Evolutionary conservation across 495 filamentous ascomycete species (phyloP).

Genomic region (Wilcoxina mikolae): DNA sequence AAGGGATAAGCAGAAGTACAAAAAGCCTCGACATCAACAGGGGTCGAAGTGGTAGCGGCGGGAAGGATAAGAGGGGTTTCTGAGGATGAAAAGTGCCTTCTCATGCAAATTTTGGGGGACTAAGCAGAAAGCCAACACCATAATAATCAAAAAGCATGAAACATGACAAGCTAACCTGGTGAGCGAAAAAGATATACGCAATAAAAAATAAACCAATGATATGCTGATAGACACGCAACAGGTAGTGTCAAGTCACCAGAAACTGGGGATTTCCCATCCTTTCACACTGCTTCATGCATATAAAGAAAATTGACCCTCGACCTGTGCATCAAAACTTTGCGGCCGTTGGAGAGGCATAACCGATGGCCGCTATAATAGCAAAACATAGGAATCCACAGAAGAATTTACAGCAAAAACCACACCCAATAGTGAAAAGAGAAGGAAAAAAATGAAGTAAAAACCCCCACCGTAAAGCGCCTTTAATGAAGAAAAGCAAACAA

Average conservation of each 20-base stretch:
- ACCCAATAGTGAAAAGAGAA: neutral
- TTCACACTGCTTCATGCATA: slow-evolving; percentile 1
- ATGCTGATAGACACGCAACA: too few species aligned
- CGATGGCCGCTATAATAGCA: neutral
- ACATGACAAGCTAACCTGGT: too few species aligned
- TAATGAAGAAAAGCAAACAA: slow-evolving; percentile 1
- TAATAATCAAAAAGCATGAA: too few species aligned
- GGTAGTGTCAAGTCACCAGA: too few species aligned
- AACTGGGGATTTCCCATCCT: neutral
- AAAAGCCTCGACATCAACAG: neutral
- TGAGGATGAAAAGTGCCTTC: neutral
- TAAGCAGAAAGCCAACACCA: slow-evolving; percentile 2
- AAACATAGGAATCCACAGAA: neutral
- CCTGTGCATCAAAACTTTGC: neutral
- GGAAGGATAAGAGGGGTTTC: neutral
- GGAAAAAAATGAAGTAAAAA: slow-evolving; percentile 1
- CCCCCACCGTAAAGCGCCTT: slow-evolving; percentile 1
- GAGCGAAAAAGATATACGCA: neutral
- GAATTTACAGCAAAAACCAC: neutral
- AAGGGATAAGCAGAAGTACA: neutral
- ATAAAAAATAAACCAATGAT: neutral
- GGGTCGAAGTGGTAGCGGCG: too few species aligned
- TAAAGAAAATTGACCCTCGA: neutral
- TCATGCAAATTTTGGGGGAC: neutral
- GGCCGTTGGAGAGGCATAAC: too few species aligned